Percentiles rank a stretch among this genome's conserved stretches.
phyloP scores from a whole-genome alignment of 2,329 filamentous ascomycete genomes.

The Fusarium sulawesiense region DNA sequence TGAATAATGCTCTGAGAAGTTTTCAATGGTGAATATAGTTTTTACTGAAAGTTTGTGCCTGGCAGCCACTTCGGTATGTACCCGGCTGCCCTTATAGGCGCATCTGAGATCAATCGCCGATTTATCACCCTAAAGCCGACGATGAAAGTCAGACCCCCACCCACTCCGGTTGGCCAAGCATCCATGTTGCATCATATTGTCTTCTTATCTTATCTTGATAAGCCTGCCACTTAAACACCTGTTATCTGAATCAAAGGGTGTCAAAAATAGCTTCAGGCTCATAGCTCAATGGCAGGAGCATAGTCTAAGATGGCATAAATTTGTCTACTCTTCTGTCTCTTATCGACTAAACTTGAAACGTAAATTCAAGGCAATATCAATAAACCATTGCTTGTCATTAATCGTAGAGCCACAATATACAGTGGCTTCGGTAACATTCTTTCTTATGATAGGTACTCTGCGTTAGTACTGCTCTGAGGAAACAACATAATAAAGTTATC shows the following conservation, averaged over 20 bases:
- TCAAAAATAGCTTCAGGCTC: not conserved
- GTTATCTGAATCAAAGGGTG: not conserved
- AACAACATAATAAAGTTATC: not conserved
- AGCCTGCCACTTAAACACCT: not conserved
- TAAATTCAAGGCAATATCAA: not conserved
- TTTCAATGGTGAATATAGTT: not conserved
- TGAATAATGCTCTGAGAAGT: not conserved
- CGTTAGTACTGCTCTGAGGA: not conserved
- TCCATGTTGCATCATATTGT: not conserved
- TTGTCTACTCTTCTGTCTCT: not conserved
- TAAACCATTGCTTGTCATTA: not conserved
- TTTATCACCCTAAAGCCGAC: constrained; percentile 12
- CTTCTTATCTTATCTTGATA: constrained; percentile 15
- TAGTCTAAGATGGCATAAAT: not conserved
- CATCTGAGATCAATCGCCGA: constrained; percentile 44
- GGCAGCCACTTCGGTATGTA: constrained; percentile 2
- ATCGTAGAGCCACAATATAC: not conserved
- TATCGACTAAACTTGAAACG: not conserved
- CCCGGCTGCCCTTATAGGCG: constrained; percentile 5
- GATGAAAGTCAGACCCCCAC: not conserved
- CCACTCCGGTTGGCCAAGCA: not conserved
- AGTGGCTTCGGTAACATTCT: not conserved
- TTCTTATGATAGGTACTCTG: not conserved
- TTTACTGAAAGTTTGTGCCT: not conserved
- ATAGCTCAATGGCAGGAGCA: not conserved